phyloP scores from a whole-genome alignment of 306 rosid genomes.

The Lathyrus aphaca region DNA sequence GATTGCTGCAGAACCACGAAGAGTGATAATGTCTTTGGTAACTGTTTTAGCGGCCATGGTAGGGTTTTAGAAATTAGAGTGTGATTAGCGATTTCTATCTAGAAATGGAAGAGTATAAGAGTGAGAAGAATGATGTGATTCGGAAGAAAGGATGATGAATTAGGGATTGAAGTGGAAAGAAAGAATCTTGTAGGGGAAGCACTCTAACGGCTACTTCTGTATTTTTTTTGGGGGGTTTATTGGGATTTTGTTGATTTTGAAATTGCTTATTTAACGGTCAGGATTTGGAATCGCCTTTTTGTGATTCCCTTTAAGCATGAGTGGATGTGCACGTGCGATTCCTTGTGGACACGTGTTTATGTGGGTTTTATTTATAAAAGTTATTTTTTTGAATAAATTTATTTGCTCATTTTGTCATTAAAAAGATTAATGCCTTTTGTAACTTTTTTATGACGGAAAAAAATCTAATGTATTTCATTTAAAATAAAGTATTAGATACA shows the following conservation, averaged over 20 bases:
- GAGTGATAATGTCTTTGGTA: conserved; percentile 91
- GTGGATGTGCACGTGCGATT: conserved; percentile 18
- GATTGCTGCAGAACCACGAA: conserved; percentile 94
- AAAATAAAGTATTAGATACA: no score
- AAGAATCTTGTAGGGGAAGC: conserved; percentile 21
- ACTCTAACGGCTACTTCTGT: conserved; percentile 45
- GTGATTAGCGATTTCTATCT: neutral
- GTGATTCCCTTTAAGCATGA: neutral
- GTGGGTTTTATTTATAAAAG: no score
- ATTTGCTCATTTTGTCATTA: no score
- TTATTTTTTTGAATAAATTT: no score
- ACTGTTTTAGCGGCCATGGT: conserved; percentile 73
- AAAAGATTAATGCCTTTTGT: no score
- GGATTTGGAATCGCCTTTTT: neutral
- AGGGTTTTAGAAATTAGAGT: neutral
- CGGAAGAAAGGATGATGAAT: conserved; percentile 28
- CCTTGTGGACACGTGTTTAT: neutral
- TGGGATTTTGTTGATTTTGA: conserved; percentile 22
- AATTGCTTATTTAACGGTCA: conserved; percentile 36
- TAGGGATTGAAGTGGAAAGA: conserved; percentile 32
- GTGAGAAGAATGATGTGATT: conserved; percentile 11
- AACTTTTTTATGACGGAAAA: no score
- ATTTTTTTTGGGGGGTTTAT: neutral
- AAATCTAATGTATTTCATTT: no score
- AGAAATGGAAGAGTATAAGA: neutral